Evolutionary conservation across 192 early-diverging fungal species (phyloP), one percentile per base, ranked within the genome.

Genomic region (Obelidium mucronatum): DNA sequence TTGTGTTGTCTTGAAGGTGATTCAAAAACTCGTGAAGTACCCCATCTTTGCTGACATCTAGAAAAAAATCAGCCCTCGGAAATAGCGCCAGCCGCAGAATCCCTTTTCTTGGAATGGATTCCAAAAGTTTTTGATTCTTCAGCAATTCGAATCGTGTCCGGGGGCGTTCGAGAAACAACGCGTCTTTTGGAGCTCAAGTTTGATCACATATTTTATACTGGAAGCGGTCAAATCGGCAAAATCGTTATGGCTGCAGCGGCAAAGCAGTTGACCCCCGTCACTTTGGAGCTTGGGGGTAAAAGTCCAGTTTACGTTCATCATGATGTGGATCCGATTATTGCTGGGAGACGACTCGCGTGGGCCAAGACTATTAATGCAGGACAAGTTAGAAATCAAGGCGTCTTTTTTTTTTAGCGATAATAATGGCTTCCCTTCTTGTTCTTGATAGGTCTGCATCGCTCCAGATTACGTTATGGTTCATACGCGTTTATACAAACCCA

Each of bases 201-300:
- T 66, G 94, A 98, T 81, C 92, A 95, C 80, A 95, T 95, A 75
- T 94, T 94, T 68, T 98, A 95, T 81, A 98, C 97, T 0, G 97
- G 97, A 61, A 92, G 87, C 73, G 88, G 88, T 4, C 44, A 62
- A 22, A 91, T 97, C 31, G 97, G 91, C 40, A 91, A 89, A 68
- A 87, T 96, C 31, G 88, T 97, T n/a, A 93, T 93, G 86, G 51
- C 62, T 1, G 95, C 95, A n/a, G 96, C 95, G 26, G 91, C 93
- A n/a, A 91, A 96, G 78, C 81, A 94, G 55, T 86, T 96, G 54
- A 93, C 95, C 2, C 91, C 92, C 22, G 92, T 95, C 8, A 91
- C 93, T 42, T 88, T 98, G 51, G 97, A 97, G 84, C 91, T 98
- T 33, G 97, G 97, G 52, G 97, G 97, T 24, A 98, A 98, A 84